A percentile compares a stretch with the other conserved stretches of the same genome.
phyloP scores from a whole-genome alignment of 2,329 filamentous ascomycete species.

The Aspergillus puulaauensis region DNA sequence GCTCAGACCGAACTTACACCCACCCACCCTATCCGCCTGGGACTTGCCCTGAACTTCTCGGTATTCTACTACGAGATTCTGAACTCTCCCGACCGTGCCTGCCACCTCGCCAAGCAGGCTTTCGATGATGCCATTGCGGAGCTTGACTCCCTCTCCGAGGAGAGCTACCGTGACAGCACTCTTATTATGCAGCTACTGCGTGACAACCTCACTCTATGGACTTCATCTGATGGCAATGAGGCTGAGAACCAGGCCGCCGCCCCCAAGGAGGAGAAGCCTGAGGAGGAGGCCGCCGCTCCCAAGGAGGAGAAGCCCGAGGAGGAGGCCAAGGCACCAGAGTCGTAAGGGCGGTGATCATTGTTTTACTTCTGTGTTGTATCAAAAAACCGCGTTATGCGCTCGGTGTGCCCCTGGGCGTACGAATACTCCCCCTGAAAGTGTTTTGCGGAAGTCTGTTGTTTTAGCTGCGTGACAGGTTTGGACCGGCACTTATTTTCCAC shows the following conservation, averaged over 20 bases:
- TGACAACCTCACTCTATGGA: constrained; percentile 98
- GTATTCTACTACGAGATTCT: constrained; percentile 99
- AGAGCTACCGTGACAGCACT: constrained; percentile 98
- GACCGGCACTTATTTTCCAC: constrained; percentile 37
- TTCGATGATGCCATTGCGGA: constrained; percentile 98
- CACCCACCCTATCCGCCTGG: constrained; percentile 96
- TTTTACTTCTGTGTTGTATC: constrained; percentile 27
- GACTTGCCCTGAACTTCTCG: constrained; percentile 97
- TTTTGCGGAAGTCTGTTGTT: constrained; percentile 36
- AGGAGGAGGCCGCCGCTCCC: constrained; percentile 37
- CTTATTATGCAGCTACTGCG: constrained; percentile 99
- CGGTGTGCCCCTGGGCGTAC: constrained; percentile 32
- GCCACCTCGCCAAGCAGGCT: constrained; percentile 98
- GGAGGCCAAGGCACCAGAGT: constrained; percentile 32
- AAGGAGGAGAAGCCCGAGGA: constrained; percentile 46
- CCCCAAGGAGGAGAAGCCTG: constrained; percentile 40
- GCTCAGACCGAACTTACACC: constrained; percentile 96
- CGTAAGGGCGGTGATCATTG: constrained; percentile 26
- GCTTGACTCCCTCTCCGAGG: constrained; percentile 95
- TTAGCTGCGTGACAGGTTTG: constrained; percentile 38
- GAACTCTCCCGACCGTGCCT: constrained; percentile 95
- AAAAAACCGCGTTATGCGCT: constrained; percentile 25
- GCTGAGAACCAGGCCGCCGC: constrained; percentile 49
- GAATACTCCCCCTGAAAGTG: constrained; percentile 34
- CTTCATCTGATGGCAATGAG: constrained; percentile 82